Percentiles rank a stretch among this genome's conserved stretches.
These are phyloP conservation scores for Coelastrella sp. DNA, from an alignment of 139 green algal genomes.

Conservation along the genomic window DNA sequence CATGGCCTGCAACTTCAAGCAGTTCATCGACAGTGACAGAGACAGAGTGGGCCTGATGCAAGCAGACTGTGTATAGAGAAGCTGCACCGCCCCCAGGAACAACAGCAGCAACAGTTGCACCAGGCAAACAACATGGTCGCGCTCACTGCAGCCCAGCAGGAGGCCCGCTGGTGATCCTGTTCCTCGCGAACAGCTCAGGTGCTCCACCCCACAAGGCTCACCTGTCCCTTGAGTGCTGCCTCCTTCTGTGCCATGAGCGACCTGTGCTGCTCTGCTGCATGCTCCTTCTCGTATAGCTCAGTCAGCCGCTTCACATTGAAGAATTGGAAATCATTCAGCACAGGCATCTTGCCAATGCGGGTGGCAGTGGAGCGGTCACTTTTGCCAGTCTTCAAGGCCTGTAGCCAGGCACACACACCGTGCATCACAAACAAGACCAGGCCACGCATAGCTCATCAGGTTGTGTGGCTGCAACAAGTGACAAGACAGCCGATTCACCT, in stretches of 20 bases:
- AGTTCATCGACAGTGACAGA: too few species aligned
- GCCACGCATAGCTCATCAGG: too few species aligned
- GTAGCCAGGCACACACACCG: not conserved
- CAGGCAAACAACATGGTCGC: not conserved
- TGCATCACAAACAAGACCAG: not conserved
- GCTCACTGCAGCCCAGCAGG: too few species aligned
- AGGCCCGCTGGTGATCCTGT: too few species aligned
- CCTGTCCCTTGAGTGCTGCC: conserved; percentile 48
- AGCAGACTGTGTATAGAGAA: not conserved
- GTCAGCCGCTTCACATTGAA: conserved; percentile 83
- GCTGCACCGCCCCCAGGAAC: too few species aligned
- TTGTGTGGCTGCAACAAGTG: too few species aligned
- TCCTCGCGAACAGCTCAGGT: not conserved
- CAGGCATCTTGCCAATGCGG: conserved; percentile 92
- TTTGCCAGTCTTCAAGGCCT: conserved; percentile 59
- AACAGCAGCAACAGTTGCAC: not conserved
- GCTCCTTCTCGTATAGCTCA: conserved; percentile 95
- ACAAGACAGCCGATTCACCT: too few species aligned
- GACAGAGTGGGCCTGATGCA: not conserved
- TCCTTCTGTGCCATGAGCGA: conserved; percentile 70
- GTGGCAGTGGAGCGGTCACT: conserved; percentile 57
- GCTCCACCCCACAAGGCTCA: not conserved
- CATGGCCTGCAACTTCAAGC: too few species aligned
- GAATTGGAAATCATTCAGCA: conserved; percentile 98
- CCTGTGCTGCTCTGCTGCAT: conserved; percentile 77